These are phyloP conservation scores for Ballota nigra DNA, from an alignment of 257 asterid genomes.

Conservation along the genomic window DNA sequence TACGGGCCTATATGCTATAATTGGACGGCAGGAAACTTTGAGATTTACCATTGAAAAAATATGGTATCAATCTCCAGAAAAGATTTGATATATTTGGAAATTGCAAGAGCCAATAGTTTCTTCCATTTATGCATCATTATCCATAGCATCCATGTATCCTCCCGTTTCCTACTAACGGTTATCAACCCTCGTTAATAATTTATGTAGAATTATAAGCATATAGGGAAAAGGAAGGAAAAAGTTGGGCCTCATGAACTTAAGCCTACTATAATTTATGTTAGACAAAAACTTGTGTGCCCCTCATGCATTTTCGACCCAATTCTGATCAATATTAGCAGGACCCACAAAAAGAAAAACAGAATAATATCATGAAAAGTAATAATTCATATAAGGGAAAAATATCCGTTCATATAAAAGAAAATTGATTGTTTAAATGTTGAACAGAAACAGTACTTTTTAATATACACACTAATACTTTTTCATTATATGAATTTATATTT, in stretches of 20 bases:
- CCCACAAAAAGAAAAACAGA: not conserved
- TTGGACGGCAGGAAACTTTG: constrained; percentile 50
- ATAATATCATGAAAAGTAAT: too few relatives aligned
- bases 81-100: constrained; percentile 39
- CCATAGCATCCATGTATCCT: constrained; percentile 51
- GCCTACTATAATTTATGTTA: not conserved
- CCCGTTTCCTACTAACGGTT: constrained; percentile 26
- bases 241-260: not conserved
- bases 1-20: constrained; percentile 69
- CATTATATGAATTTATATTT: too few relatives aligned
- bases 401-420: too few relatives aligned
- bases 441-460: too few relatives aligned
- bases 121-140: constrained; percentile 64
- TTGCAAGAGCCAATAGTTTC: constrained; percentile 30
- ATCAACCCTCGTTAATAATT: constrained; percentile 9
- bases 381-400: not conserved
- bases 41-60: constrained; percentile 62
- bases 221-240: not conserved
- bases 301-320: not conserved
- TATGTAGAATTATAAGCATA: constrained; percentile 8
- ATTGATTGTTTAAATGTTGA: too few relatives aligned
- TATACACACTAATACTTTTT: too few relatives aligned
- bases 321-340: not conserved
- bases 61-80: constrained; percentile 55
- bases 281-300: not conserved